Percentiles rank a stretch among this genome's conserved stretches.
Evolutionary conservation across 2,329 filamentous ascomycete genomes (phyloP).

Genomic region (Pseudogymnoascus sp.): DNA sequence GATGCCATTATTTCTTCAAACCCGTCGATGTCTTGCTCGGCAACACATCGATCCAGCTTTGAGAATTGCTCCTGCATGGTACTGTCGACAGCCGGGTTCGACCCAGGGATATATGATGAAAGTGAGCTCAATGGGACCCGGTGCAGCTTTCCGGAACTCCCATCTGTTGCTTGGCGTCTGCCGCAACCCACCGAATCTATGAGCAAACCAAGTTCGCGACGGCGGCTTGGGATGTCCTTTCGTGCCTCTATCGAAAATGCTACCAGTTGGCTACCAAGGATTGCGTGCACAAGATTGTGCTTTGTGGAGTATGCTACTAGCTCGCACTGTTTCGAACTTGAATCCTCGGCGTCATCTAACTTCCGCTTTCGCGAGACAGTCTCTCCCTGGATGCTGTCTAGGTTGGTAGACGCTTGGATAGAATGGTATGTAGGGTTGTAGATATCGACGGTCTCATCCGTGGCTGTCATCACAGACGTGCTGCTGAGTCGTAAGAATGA

Average conservation of each 20-base stretch:
- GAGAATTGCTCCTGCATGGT: slow-evolving; percentile 16
- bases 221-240: slow-evolving; percentile 45
- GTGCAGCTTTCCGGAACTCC: slow-evolving; percentile 29
- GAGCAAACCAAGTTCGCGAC: slow-evolving; percentile 52
- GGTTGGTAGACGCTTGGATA: slow-evolving; percentile 34
- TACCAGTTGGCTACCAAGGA: slow-evolving; percentile 56
- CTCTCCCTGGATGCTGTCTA: slow-evolving; percentile 19
- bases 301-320: slow-evolving; percentile 57
- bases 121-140: slow-evolving; percentile 8
- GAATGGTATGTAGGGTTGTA: slow-evolving; percentile 63
- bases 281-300: slow-evolving; percentile 56
- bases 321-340: slow-evolving; percentile 29
- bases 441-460: slow-evolving; percentile 46
- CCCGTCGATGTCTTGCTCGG: slow-evolving; percentile 29
- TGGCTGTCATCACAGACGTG: slow-evolving; percentile 57
- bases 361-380: slow-evolving; percentile 23
- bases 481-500: slow-evolving; percentile 61
- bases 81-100: slow-evolving; percentile 16
- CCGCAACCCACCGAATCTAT: slow-evolving; percentile 69
- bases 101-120: slow-evolving; percentile 21
- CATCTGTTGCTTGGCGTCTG: slow-evolving; percentile 29
- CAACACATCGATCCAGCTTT: slow-evolving; percentile 30
- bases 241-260: slow-evolving; percentile 62
- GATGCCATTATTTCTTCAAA: slow-evolving; percentile 35
- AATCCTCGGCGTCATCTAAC: slow-evolving; percentile 13